Base-by-base conservation (phyloP, 2,329 filamentous ascomycete species). In the Herpotrichia juniperi region DNA sequence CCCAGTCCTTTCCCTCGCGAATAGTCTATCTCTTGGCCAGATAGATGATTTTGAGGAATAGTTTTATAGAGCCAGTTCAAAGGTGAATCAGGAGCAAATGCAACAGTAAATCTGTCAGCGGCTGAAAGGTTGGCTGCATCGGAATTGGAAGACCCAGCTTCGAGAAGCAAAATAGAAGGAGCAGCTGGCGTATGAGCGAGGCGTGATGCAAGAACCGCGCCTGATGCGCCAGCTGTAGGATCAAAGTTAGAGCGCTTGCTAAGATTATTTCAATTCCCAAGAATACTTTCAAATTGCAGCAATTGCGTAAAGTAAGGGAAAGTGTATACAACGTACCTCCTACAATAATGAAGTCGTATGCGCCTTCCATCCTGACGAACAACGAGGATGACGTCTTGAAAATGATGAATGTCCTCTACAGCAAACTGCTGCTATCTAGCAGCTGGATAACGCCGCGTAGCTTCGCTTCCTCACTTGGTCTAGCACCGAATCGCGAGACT, bases 151-250 rank as follows among this genome's bases (percentile, higher is more conserved):
- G 76, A 74, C 11, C 85, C 85, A 1, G 83, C 85, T 64, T 87
- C 84, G 1, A 87, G 63, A 1, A 87, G 76, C 0, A 87, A 75
- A 2, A 87, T 79, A 0, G 61, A 74, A 0, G 83, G 84, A 14
- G 69, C 75, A 43, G 73, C 74, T 1, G 73, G 34, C 0, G 79
- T 73, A 9, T 71, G 66, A 1, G 81, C 79, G 1, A 87, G 76
- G 1, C 74, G 70, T 0, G 77, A 71, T 0, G 84, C 84, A 12
- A 86, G 59, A 1, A 79, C 71, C 32, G 79, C 78, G 5, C 84
- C 85, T 2, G 84, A 78, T 2, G 84, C 79, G 5, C 84, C 84
- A 56, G 76, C 82, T 82, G 51, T 12, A 25, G 9, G 4, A 11
- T 11, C 6, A 19, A 37, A 19, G 34, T 37, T 17, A 37, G 34